Base-by-base conservation (phyloP, 768 basidiomycete species). In the Hebeloma cylindrosporum region DNA sequence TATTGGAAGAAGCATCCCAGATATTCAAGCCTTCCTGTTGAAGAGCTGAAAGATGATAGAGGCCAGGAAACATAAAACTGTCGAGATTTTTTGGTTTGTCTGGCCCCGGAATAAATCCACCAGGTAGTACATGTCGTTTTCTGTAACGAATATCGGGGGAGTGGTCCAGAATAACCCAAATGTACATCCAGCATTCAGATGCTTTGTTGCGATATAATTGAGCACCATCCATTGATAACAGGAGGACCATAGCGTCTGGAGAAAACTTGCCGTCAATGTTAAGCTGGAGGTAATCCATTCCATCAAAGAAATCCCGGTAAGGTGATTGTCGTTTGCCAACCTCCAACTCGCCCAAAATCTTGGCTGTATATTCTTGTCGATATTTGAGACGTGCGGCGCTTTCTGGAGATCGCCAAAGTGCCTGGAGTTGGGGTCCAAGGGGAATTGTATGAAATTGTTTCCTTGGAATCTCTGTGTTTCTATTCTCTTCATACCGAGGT, bases 151-250 rank as follows among this genome's bases (percentile, higher is more conserved):
- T 11, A 13, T 58, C 47, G 2, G 62, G 64, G n/a, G 43, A 38
- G 14, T 58, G 51, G 39, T 70, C 53, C 5, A 58, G 28, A 8
- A 72, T 50, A 5, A 69, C 45, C 68, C 70, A 72, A 4, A 72
- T 63, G 22, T 41, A 58, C 4, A 72, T 67, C 68, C 68, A 71
- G 22, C 56, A 60, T 29, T 72, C 67, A 0, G 71, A 73, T 13
- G 48, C 42, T 45, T 72, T 72, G 47, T 58, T 57, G 7, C 45
- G 48, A 45, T 69, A 72, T 0, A 74, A 60, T 46, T 74, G 70
- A 0, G 67, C 64, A 8, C 72, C 64, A 48, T 73, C 68, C 1
- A 67, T 47, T 0, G 66, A 67, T 6, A 68, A 43, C 20, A 62
- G 42, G 0, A 74, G 47, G 0, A 70, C 35, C 2, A 61, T 62